Evolutionary conservation across 2,329 filamentous ascomycete species (phyloP).

Genomic region (Alternaria ventricosa): DNA sequence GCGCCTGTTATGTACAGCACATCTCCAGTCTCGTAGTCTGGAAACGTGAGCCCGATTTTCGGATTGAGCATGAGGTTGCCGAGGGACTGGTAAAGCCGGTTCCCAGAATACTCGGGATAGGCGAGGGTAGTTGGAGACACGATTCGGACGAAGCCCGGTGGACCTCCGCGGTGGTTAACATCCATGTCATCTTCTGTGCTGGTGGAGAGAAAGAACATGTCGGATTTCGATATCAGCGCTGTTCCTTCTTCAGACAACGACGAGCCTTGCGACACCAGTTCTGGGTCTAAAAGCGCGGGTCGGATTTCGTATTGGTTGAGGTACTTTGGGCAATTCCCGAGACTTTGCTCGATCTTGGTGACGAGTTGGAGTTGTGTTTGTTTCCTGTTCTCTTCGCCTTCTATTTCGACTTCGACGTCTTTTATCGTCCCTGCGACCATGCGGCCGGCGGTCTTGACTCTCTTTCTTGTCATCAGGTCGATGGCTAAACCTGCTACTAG

Average conservation of each 20-base stretch:
- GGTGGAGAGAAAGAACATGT: conserved; percentile 80
- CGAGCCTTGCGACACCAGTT: conserved; percentile 56
- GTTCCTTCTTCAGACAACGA: conserved; percentile 62
- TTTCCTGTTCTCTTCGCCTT: conserved; percentile 20
- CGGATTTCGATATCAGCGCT: conserved; percentile 66
- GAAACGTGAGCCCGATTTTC: conserved; percentile 71
- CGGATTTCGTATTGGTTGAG: conserved; percentile 74
- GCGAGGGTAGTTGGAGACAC: conserved; percentile 67
- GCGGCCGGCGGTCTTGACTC: conserved; percentile 75
- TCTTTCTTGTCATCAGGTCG: conserved; percentile 69
- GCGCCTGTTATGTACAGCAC: conserved; percentile 77
- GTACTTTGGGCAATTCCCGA: conserved; percentile 89
- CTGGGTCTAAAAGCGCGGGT: conserved; percentile 61
- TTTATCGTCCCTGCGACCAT: conserved; percentile 69
- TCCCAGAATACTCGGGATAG: conserved; percentile 87
- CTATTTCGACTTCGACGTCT: conserved; percentile 38
- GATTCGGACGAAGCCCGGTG: conserved; percentile 75
- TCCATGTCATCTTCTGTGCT: conserved; percentile 74
- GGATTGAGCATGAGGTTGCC: conserved; percentile 76
- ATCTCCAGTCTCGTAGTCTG: conserved; percentile 75
- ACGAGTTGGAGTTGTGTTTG: conserved; percentile 63
- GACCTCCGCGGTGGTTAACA: conserved; percentile 80
- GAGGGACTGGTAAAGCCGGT: conserved; percentile 81
- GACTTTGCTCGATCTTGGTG: conserved; percentile 71
- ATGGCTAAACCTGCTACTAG: conserved; percentile 69